Evolutionary conservation across 371 early-diverging fungal species (phyloP).

Genomic region (Funneliformis caledonium): DNA sequence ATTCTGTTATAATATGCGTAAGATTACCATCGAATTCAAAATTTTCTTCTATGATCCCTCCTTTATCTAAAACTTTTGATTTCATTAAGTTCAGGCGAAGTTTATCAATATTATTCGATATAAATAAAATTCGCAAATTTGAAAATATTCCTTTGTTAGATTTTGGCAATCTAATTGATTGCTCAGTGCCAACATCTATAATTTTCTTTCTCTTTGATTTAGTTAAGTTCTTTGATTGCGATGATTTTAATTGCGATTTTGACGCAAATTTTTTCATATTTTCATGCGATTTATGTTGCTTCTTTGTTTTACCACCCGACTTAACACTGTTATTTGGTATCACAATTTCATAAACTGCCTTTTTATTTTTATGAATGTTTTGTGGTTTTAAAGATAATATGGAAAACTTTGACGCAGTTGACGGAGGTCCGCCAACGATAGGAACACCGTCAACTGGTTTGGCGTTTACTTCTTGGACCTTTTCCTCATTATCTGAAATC

Average conservation of each 20-base stretch:
- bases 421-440: background rate
- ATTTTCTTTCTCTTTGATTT: conserved; percentile 14
- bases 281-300: background rate
- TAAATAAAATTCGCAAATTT: conserved; percentile 8
- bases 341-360: conserved; percentile 4
- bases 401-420: background rate
- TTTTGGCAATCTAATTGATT: background rate
- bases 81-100: conserved; percentile 10
- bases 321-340: background rate
- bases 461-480: background rate
- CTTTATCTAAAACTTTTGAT: conserved; percentile 8
- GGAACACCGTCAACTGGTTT: background rate
- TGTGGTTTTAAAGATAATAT: background rate
- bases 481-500: background rate
- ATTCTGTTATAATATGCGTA: conserved; percentile 12
- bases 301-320: background rate
- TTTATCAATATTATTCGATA: conserved; percentile 8
- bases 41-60: background rate
- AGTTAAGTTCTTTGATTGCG: background rate
- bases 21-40: background rate
- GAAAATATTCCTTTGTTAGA: background rate
- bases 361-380: background rate
- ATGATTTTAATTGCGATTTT: background rate
- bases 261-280: background rate
- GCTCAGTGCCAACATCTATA: no score